phyloP scores from a whole-genome alignment of 768 basidiomycete species.

The Hortiboletus campestris region DNA sequence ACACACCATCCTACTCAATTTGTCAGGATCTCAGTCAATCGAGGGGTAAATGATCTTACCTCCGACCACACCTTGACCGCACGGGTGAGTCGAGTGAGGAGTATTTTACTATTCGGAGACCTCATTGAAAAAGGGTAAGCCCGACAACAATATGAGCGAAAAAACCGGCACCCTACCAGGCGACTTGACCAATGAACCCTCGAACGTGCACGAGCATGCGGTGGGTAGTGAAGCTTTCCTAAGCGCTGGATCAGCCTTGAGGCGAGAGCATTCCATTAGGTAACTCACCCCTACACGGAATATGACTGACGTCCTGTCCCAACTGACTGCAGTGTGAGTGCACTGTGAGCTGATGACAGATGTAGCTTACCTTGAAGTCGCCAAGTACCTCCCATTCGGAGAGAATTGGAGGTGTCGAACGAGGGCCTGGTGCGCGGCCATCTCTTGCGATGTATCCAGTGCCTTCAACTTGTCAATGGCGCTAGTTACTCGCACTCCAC shows the following conservation, averaged over 20 bases:
- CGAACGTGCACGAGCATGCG: constrained; percentile 50
- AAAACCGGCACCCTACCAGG: constrained; percentile 36
- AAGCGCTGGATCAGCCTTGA: constrained; percentile 14
- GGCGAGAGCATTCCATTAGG: constrained; percentile 3
- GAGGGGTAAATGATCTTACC: constrained; percentile 27
- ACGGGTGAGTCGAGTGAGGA: constrained; percentile 49
- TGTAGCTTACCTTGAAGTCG: constrained; percentile 46
- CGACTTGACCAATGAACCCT: constrained; percentile 55
- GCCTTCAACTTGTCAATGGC: constrained; percentile 43
- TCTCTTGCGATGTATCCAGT: constrained; percentile 40
- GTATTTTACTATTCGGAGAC: constrained; percentile 46
- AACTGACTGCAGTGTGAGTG: constrained; percentile 31
- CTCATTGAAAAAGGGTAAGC: constrained; percentile 25
- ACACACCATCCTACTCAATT: constrained; percentile 45
- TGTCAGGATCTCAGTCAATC: constrained; percentile 4
- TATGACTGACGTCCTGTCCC: constrained; percentile 51
- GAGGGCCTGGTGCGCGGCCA: constrained; percentile 47
- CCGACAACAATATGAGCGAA: neutral
- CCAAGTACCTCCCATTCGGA: constrained; percentile 51
- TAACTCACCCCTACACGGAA: constrained; percentile 46
- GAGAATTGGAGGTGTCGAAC: constrained; percentile 57
- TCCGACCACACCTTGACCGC: constrained; percentile 54
- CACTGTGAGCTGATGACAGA: neutral
- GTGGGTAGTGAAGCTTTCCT: constrained; percentile 45
- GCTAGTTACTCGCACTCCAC: constrained; percentile 39